These are phyloP conservation scores for Malus domestica DNA, from an alignment of 306 rosid genomes.

Conservation along the genomic window DNA sequence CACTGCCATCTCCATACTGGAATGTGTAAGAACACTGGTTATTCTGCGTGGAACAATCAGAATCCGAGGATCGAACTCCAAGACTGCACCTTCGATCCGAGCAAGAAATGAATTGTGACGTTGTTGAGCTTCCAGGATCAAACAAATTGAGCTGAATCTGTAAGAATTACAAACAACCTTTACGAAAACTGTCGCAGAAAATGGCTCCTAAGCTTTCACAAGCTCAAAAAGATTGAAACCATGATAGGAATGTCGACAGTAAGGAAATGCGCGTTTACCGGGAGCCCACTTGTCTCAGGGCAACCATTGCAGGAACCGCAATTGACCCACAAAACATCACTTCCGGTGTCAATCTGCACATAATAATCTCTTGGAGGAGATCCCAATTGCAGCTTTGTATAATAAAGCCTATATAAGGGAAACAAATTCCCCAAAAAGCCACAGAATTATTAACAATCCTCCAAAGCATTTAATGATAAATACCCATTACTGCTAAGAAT, in stretches of 20 bases:
- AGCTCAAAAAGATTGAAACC: constrained; percentile 11
- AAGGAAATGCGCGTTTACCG: constrained; percentile 36
- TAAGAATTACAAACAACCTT: constrained; percentile 16
- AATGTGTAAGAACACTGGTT: constrained; percentile 76
- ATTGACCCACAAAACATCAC: constrained; percentile 94
- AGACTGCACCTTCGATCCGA: constrained; percentile 64
- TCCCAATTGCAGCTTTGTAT: constrained; percentile 72
- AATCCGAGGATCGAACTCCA: constrained; percentile 68
- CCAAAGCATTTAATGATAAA: background rate
- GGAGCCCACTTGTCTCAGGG: constrained; percentile 80
- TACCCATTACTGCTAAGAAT: background rate
- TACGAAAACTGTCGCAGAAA: background rate
- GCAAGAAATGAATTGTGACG: constrained; percentile 63
- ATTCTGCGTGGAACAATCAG: constrained; percentile 56
- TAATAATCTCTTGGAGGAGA: constrained; percentile 78
- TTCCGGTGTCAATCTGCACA: constrained; percentile 98
- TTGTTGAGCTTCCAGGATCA: constrained; percentile 64
- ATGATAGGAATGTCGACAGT: background rate
- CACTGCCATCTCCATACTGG: constrained; percentile 98
- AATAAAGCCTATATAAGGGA: constrained; percentile 61
- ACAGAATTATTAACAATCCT: background rate
- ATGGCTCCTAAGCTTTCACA: background rate
- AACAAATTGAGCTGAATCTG: constrained; percentile 74
- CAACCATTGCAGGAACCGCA: constrained; percentile 88
- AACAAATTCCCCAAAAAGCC: constrained; percentile 6